phyloP scores from a whole-genome alignment of 495 filamentous ascomycete genomes.

The Tuber melanosporum region DNA sequence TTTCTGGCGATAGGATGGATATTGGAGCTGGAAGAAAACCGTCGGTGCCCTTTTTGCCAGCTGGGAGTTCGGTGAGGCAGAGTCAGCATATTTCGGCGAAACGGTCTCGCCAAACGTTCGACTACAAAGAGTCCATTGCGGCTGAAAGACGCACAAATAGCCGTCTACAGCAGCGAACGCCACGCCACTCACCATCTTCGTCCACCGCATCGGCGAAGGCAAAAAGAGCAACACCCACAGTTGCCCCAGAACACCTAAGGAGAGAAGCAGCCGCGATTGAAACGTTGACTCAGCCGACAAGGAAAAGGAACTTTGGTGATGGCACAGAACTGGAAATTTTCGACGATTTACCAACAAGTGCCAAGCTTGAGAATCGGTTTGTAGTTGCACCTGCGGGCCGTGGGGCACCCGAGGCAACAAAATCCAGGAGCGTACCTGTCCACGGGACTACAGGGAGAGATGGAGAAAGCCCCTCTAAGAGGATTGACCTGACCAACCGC shows the following conservation, averaged over 20 bases:
- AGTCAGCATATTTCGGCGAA: conserved; percentile 76
- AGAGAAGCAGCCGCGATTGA: conserved; percentile 57
- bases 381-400: conserved; percentile 68
- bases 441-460: conserved; percentile 41
- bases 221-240: conserved; percentile 54
- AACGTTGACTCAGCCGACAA: conserved; percentile 65
- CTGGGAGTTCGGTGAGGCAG: conserved; percentile 63
- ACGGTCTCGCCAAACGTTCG: conserved; percentile 50
- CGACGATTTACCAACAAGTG: conserved; percentile 89
- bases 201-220: conserved; percentile 52
- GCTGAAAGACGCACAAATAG: conserved; percentile 53
- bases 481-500: conserved; percentile 46
- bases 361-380: conserved; percentile 69
- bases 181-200: conserved; percentile 51
- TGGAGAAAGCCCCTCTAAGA: conserved; percentile 37
- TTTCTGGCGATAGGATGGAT: conserved; percentile 59
- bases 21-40: conserved; percentile 53
- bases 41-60: conserved; percentile 67
- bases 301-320: conserved; percentile 76
- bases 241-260: conserved; percentile 48
- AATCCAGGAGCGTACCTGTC: conserved; percentile 53
- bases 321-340: conserved; percentile 87
- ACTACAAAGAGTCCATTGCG: conserved; percentile 50
- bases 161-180: conserved; percentile 46
- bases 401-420: conserved; percentile 62